Evolutionary conservation across 352 stramenopile species (phyloP).

Genomic region (Phytophthora sp.): DNA sequence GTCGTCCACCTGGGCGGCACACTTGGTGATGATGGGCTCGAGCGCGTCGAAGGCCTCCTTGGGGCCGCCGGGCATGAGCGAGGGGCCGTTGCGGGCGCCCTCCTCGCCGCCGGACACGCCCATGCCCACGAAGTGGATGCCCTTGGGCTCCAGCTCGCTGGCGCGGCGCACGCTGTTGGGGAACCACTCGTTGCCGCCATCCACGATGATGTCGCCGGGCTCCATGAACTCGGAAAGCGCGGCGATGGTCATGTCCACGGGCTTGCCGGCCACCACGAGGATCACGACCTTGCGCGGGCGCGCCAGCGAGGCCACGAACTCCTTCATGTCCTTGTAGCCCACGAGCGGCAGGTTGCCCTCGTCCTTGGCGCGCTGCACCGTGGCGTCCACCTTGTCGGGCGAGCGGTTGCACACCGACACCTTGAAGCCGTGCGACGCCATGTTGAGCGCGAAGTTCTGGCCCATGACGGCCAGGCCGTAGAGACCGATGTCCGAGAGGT

Average conservation of each 20-base stretch:
- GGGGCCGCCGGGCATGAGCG: slow-evolving; percentile 98
- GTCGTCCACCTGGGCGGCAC: slow-evolving; percentile 95
- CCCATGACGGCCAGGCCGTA: slow-evolving; percentile 96
- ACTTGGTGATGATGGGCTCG: slow-evolving; percentile 97
- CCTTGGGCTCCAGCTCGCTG: slow-evolving; percentile 93
- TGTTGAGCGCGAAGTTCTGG: slow-evolving; percentile 99
- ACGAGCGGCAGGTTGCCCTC: slow-evolving; percentile 96
- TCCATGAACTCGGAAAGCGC: slow-evolving; percentile 90
- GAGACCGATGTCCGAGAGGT: slow-evolving; percentile 87
- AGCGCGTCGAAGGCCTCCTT: slow-evolving; percentile 96
- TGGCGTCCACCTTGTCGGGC: slow-evolving; percentile 96
- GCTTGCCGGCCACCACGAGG: slow-evolving; percentile 97
- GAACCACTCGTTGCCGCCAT: slow-evolving; percentile 99
- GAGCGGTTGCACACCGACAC: slow-evolving; percentile 98
- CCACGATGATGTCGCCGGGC: slow-evolving; percentile 97
- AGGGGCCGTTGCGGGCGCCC: slow-evolving; percentile 97
- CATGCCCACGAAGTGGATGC: slow-evolving; percentile 98
- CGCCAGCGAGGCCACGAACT: slow-evolving; percentile 93
- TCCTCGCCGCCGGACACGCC: slow-evolving; percentile 99
- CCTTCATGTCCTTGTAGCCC: slow-evolving; percentile 91
- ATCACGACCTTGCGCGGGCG: slow-evolving; percentile 98
- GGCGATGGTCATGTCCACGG: slow-evolving; percentile 94
- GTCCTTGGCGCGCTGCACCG: slow-evolving; percentile 93
- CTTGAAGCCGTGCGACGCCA: slow-evolving; percentile 97
- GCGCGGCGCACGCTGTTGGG: slow-evolving; percentile 96